Evolutionary conservation across 441 rosid species (phyloP).

Genomic region (Gossypium gossypioides): DNA sequence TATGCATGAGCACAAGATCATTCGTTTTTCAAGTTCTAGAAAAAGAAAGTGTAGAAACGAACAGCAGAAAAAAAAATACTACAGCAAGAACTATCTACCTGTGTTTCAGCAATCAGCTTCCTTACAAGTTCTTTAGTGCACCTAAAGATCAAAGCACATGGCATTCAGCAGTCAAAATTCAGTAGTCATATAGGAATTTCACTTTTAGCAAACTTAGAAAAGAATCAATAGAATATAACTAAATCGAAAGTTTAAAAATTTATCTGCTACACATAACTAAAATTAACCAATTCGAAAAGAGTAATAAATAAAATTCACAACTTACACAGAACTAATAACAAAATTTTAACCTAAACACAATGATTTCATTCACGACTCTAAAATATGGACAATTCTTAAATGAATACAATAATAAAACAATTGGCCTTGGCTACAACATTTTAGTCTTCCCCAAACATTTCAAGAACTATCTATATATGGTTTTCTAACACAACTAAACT

Average conservation of each 20-base stretch:
- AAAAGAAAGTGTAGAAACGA: too few species aligned
- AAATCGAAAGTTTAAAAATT: too few species aligned
- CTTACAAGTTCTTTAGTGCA: constrained; percentile 95
- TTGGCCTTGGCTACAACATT: constrained; percentile 51
- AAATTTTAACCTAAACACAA: too few species aligned
- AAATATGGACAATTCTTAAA: too few species aligned
- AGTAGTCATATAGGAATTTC: neutral
- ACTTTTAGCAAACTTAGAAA: neutral
- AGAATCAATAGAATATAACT: neutral
- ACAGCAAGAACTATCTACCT: constrained; percentile 36
- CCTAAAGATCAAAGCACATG: constrained; percentile 34
- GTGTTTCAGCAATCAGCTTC: constrained; percentile 77
- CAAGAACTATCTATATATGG: neutral
- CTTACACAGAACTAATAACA: too few species aligned
- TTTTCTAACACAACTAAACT: constrained; percentile 42
- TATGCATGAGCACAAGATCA: neutral
- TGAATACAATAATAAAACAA: too few species aligned
- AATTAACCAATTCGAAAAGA: too few species aligned
- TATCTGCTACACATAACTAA: too few species aligned
- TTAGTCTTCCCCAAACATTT: constrained; percentile 40
- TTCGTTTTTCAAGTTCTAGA: neutral
- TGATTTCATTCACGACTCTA: too few species aligned
- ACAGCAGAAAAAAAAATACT: neutral
- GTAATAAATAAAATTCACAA: too few species aligned
- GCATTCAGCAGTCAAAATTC: neutral